phyloP scores from a whole-genome alignment of 352 stramenopile species.

The Pythium periplocum region DNA sequence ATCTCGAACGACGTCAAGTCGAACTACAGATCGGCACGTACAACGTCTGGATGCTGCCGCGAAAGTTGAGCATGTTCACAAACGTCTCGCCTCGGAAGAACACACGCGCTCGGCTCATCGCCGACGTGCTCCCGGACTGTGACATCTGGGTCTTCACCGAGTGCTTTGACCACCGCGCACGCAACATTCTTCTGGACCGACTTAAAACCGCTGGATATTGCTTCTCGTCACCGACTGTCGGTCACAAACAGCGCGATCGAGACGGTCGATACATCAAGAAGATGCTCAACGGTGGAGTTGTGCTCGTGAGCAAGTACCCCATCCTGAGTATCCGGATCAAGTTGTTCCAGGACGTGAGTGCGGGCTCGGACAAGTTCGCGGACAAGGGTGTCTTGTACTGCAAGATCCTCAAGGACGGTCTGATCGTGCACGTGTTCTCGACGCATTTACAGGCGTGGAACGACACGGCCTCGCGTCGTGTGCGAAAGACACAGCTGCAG shows the following conservation, averaged over 20 bases:
- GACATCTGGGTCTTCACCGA: conserved; percentile 77
- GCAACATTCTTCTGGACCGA: conserved; percentile 54
- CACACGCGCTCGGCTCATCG: conserved; percentile 64
- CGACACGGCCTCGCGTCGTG: conserved; percentile 42
- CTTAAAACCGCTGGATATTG: conserved; percentile 59
- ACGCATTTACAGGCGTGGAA: conserved; percentile 80
- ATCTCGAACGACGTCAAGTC: conserved; percentile 54
- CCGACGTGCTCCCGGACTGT: conserved; percentile 55
- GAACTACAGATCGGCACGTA: conserved; percentile 60
- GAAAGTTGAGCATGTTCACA: conserved; percentile 70
- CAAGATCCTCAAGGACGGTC: conserved; percentile 72
- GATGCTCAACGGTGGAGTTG: conserved; percentile 63
- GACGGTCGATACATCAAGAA: conserved; percentile 53
- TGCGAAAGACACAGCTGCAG: conserved; percentile 63
- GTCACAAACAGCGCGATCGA: conserved; percentile 52
- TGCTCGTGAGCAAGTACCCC: conserved; percentile 66
- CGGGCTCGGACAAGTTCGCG: conserved; percentile 57
- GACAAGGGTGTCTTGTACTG: conserved; percentile 80
- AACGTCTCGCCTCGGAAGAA: conserved; percentile 71
- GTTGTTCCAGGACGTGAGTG: conserved; percentile 59
- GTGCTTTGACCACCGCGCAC: conserved; percentile 73
- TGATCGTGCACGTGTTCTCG: conserved; percentile 69
- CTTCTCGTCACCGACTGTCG: conserved; percentile 67
- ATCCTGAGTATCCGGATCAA: conserved; percentile 71
- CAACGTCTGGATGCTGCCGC: conserved; percentile 84